Conservation (phyloP, 1,284 basidiomycete genomes). For the Mycena citricolor region DNA sequence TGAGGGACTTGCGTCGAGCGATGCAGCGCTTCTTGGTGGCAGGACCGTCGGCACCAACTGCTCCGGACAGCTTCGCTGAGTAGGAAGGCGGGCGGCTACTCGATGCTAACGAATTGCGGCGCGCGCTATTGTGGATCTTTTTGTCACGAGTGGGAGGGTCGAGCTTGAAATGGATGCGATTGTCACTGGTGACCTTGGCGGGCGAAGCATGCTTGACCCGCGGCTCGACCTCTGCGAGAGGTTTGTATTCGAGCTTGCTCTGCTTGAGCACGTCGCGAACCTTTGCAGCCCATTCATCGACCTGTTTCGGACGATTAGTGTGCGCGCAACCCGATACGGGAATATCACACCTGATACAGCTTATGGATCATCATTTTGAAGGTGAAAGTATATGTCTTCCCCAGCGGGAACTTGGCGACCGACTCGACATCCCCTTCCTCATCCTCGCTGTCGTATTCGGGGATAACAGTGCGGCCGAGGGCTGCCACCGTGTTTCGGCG, state of each 20-base stretch:
- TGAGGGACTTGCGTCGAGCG: constrained; percentile 49
- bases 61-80: constrained; percentile 3
- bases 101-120: constrained; percentile 7
- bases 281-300: constrained; percentile 52
- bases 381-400: constrained; percentile 52
- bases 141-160: constrained; percentile 25
- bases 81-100: constrained; percentile 16
- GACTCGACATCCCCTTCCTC: constrained; percentile 29
- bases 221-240: constrained; percentile 40
- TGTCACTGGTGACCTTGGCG: constrained; percentile 16
- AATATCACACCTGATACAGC: constrained; percentile 51
- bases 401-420: constrained; percentile 42
- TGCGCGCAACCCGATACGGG: not conserved
- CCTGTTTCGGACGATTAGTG: too few species aligned
- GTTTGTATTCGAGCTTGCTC: constrained; percentile 54
- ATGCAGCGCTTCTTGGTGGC: constrained; percentile 58
- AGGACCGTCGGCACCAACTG: constrained; percentile 30
- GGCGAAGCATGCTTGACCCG: constrained; percentile 22
- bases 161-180: constrained; percentile 32
- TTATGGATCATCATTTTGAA: constrained; percentile 67
- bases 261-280: constrained; percentile 53
- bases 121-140: constrained; percentile 20
- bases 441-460: constrained; percentile 19
- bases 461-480: constrained; percentile 9
- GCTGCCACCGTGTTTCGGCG: constrained; percentile 34